These are phyloP conservation scores for bread wheat (Triticum aestivum) DNA, from an alignment of 176 grass and related monocot species.

Conservation along the genomic window IWGSC_CS_RefSeq_v2.1 NC_057797.1:381358462-381358961, in stretches of 20 bases:
- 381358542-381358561: constrained; percentile 38
- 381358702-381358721: constrained; percentile 73
- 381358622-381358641: constrained; percentile 28
- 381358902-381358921: not conserved
- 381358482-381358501: constrained; percentile 14
- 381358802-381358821: constrained; percentile 65
- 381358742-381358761: constrained; percentile 39
- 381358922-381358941: not conserved
- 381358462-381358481: constrained; percentile 85
- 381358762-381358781: constrained; percentile 29
- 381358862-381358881: constrained; percentile 69
- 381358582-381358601: constrained; percentile 74
- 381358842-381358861: constrained; percentile 74
- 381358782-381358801: constrained; percentile 39
- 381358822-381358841: constrained; percentile 64
- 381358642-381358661: constrained; percentile 28
- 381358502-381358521: constrained; percentile 10
- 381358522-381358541: constrained; percentile 12
- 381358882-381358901: constrained; percentile 24
- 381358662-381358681: constrained; percentile 64
- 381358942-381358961: not conserved
- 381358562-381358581: constrained; percentile 54
- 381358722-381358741: constrained; percentile 47
- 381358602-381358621: constrained; percentile 43
- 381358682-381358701: constrained; percentile 77